These are phyloP conservation scores for Lodderomyces margitis DNA, from an alignment of 1,139 yeast species.

Conservation along the genomic window DNA sequence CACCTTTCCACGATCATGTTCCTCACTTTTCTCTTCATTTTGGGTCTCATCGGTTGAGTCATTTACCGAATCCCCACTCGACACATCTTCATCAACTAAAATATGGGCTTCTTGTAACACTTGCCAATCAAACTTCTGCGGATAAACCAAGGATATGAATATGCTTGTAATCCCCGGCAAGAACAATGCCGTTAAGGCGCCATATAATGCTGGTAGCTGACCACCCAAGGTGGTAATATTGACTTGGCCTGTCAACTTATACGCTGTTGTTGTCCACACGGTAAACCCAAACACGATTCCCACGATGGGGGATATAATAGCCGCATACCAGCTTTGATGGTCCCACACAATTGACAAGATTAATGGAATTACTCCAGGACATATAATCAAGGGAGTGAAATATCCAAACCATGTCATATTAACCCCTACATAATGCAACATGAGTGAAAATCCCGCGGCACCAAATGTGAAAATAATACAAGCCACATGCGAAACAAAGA, in stretches of 20 bases:
- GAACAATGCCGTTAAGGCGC: conserved; percentile 77
- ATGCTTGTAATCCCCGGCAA: conserved; percentile 70
- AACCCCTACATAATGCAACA: conserved; percentile 75
- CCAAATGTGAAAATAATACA: conserved; percentile 64
- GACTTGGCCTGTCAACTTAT: conserved; percentile 48
- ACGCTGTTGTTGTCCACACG: conserved; percentile 65
- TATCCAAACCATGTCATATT: conserved; percentile 63
- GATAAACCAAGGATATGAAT: conserved; percentile 59
- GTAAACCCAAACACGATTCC: conserved; percentile 61
- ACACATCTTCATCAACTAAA: too few species aligned
- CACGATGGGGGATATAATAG: conserved; percentile 56
- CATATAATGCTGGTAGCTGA: conserved; percentile 81
- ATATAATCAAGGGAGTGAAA: conserved; percentile 82
- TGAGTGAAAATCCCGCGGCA: conserved; percentile 81
- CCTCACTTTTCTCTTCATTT: too few species aligned
- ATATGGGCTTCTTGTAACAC: conserved; percentile 44
- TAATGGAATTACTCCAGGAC: conserved; percentile 81
- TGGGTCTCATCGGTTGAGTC: conserved; percentile 3
- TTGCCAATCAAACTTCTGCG: conserved; percentile 78
- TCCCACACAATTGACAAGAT: conserved; percentile 68
- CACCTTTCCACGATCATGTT: not conserved
- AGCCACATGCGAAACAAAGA: conserved; percentile 61
- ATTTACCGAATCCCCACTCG: not conserved
- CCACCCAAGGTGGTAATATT: conserved; percentile 66
- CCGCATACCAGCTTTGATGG: conserved; percentile 62